A percentile compares a stretch with the other conserved stretches of the same genome.
Conservation (phyloP, 2,329 filamentous ascomycete genomes). For the Monosporascus ibericus region DNA sequence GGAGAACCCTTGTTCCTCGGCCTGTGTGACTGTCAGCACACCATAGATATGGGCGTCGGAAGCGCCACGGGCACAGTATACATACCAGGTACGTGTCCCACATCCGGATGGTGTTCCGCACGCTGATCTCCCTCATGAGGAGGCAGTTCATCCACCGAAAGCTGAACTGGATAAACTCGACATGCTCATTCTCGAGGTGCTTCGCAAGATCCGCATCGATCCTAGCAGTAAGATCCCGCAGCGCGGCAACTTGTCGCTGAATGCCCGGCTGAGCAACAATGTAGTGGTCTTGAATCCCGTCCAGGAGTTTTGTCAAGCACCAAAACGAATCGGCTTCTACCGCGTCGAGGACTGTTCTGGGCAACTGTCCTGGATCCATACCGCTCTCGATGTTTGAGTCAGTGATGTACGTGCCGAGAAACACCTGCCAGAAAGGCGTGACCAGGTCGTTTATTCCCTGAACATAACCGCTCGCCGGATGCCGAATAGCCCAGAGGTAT, state of each 20-base stretch:
- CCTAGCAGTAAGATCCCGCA: conserved; percentile 83
- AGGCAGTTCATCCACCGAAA: conserved; percentile 99
- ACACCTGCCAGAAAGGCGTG: conserved; percentile 97
- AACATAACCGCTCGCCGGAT: conserved; percentile 95
- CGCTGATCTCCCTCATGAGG: conserved; percentile 93
- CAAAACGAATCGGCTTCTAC: conserved; percentile 98
- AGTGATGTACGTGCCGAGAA: conserved; percentile 90
- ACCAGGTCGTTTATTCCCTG: conserved; percentile 98
- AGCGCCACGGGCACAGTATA: conserved; percentile 7
- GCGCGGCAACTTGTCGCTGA: conserved; percentile 81
- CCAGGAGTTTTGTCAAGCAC: conserved; percentile 96
- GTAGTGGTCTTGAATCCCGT: conserved; percentile 98
- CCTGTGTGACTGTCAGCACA: conserved; percentile 43
- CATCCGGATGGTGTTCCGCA: conserved; percentile 96
- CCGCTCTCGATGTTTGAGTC: conserved; percentile 85
- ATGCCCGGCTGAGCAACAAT: conserved; percentile 97
- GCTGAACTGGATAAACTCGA: conserved; percentile 99
- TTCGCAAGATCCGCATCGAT: conserved; percentile 82
- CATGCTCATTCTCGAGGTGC: conserved; percentile 82
- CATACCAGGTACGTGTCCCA: conserved; percentile 98
- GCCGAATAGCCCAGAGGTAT: conserved; percentile 95
- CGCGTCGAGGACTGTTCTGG: conserved; percentile 83
- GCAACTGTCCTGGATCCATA: conserved; percentile 95
- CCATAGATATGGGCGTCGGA: not conserved
- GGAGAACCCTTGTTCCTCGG: conserved; percentile 96